Conservation (phyloP, 345 rosid genomes). For the Arabidopsis suecica region DNA sequence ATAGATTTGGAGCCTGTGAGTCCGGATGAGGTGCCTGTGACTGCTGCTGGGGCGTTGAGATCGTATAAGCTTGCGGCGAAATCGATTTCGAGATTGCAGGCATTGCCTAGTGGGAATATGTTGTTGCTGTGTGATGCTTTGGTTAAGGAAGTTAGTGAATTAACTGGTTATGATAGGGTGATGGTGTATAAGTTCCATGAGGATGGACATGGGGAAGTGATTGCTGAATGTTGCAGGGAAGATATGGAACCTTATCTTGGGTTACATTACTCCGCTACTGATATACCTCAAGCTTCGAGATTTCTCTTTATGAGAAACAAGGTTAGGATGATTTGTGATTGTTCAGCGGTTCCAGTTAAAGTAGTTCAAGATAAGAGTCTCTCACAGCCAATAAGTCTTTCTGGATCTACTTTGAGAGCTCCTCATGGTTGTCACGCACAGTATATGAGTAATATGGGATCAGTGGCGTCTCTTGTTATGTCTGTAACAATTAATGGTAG, state of each 20-base stretch:
- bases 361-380: slow-evolving; percentile 71
- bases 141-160: slow-evolving; percentile 75
- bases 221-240: slow-evolving; percentile 63
- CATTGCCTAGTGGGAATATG: slow-evolving; percentile 68
- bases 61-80: slow-evolving; percentile 86
- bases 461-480: slow-evolving; percentile 86
- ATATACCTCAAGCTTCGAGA: slow-evolving; percentile 89
- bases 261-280: slow-evolving; percentile 85
- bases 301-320: slow-evolving; percentile 84
- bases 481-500: slow-evolving; percentile 75
- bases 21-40: slow-evolving; percentile 78
- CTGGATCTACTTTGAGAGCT: slow-evolving; percentile 81
- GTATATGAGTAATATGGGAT: slow-evolving; percentile 87
- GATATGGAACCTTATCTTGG: slow-evolving; percentile 78
- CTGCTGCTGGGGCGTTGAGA: slow-evolving; percentile 83
- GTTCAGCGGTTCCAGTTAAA: slow-evolving; percentile 62
- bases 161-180: slow-evolving; percentile 83
- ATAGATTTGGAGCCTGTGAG: slow-evolving; percentile 85
- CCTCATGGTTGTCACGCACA: slow-evolving; percentile 89
- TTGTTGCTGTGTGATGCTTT: slow-evolving; percentile 64
- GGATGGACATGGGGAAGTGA: slow-evolving; percentile 92
- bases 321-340: slow-evolving; percentile 89
- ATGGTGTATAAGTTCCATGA: slow-evolving; percentile 90
- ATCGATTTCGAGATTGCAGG: slow-evolving; percentile 82
- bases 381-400: slow-evolving; percentile 70